Base-by-base conservation (phyloP, 371 early-diverging fungal species). In the Lichtheimia hyalospora region DNA sequence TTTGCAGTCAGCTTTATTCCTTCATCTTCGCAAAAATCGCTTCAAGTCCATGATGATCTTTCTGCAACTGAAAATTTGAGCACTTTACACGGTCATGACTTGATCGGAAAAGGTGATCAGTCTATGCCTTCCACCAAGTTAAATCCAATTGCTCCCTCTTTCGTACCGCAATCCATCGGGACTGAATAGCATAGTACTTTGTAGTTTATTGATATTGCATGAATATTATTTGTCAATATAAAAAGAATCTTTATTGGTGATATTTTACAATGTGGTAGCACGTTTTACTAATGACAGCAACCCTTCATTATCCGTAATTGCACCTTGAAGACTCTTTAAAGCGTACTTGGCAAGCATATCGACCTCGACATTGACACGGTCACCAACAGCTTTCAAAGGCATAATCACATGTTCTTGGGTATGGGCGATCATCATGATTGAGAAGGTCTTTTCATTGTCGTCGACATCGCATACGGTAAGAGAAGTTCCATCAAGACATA, bases 261-360 rank as follows among this genome's bases (percentile, higher is more conserved):
- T 34, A 4, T 34, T 34, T 53, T 53, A 53, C 53, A 53, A 58
- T 43, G 42, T 52, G 40, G 44, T 42, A 4, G 60, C 60, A 1
- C 76, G 67, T 54, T 83, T 70, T 6, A 81, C 68, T 18, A 77
- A 51, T 14, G 60, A 57, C 39, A 73, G 75, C 42, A 81, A 62
- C 3, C 77, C 82, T 46, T 74, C 61, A 27, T 64, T 65, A 21
- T 66, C 71, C 41, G 74, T 75, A 59, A 89, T 69, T 52, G 85
- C 79, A 51, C 81, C 67, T 43, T 79, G 81, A 40, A 92, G 75
- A 28, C 89, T 84, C 64, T 86, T 92, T 67, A 92, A 92, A 23
- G 95, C 93, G 71, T 96, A 96, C 68, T 98, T 98, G 60, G 94
- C 96, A 63, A 97, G 76, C 90, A 96, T 95, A 70, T 98, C 98